phyloP scores from a whole-genome alignment of 768 basidiomycete genomes.

The Wakefieldia striispora region DNA sequence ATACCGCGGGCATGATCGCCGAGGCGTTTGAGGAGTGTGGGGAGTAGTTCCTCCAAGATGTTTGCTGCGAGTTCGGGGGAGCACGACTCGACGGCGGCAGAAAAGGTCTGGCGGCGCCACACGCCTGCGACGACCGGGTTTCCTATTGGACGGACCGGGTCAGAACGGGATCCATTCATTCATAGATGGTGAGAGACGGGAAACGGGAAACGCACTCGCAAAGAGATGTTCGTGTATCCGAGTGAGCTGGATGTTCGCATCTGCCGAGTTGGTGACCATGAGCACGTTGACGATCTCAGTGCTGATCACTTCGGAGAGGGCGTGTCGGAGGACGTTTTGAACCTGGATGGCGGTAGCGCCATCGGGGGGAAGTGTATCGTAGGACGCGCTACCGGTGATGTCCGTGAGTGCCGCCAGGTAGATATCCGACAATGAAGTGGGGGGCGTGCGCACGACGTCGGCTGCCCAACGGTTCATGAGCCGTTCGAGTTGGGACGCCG shows the following conservation, averaged over 20 bases:
- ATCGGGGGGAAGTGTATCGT: slow-evolving; percentile 40
- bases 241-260: slow-evolving; percentile 81
- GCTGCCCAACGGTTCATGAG: slow-evolving; percentile 87
- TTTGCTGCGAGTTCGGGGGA: slow-evolving; percentile 65
- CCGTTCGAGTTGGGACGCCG: slow-evolving; percentile 79
- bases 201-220: slow-evolving; percentile 57
- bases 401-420: slow-evolving; percentile 61
- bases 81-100: slow-evolving; percentile 77
- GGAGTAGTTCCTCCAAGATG: slow-evolving; percentile 72
- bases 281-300: slow-evolving; percentile 83
- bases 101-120: slow-evolving; percentile 89
- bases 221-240: slow-evolving; percentile 89
- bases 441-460: slow-evolving; percentile 61
- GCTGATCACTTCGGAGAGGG: slow-evolving; percentile 68
- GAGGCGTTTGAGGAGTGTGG: slow-evolving; percentile 57
- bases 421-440: slow-evolving; percentile 49
- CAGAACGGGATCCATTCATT: neutral
- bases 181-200: no score
- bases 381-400: slow-evolving; percentile 42
- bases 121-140: slow-evolving; percentile 87
- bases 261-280: slow-evolving; percentile 80
- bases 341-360: slow-evolving; percentile 65
- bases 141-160: slow-evolving; percentile 39
- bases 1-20: slow-evolving; percentile 42
- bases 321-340: slow-evolving; percentile 78